Base-by-base conservation (phyloP, 1,284 basidiomycete genomes). In the Cutaneotrichosporon cavernicola region DNA sequence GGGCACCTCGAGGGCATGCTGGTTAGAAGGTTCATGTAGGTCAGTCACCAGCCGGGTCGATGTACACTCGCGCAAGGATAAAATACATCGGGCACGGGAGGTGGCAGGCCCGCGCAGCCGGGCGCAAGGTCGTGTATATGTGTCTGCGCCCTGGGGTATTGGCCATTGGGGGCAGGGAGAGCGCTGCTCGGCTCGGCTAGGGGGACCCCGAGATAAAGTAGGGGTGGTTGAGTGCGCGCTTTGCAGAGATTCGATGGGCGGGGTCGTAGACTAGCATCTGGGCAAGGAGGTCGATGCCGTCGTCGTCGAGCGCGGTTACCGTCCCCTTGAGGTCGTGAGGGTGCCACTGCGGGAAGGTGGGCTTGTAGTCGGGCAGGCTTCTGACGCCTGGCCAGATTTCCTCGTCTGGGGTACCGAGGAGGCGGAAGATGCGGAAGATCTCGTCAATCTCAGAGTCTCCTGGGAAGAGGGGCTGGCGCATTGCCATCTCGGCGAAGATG, bases 361-460 rank as follows among this genome's bases (percentile, higher is more conserved):
- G 81, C 82, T 99, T 99, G 85, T 97, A 99, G 81, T 99, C 97
- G 1, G 96, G 94, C 62, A 99, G 80, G 62, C 85, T 83, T 71
- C 87, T 87, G 40, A 99, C 90, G 5, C 94, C 94, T 0, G 95
- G 96, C 96, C 96, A 99, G 10, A 82, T 83, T 40, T 91, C 87
- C 73, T 98, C 95, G 72, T 87, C 90, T 2, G 96, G 96, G n/a
- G 97, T 99, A 22, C 96, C 96, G 58, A 97, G 85, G 38, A 95
- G 85, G 74, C 91, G 87, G 86, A 99, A 99, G 76, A 98, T 99
- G 81, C 94, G 92, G 87, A 98, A 99, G 72, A 99, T 99, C 83
- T 99, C 95, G 82, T 99, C 96, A 74, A 99, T 99, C 82, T 99
- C 96, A 32, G 94, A 97, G 82, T 99, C 96, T 10, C 97, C 96